A percentile compares a stretch with the other conserved stretches of the same genome.
Evolutionary conservation across 2,329 filamentous ascomycete genomes (phyloP).

Genomic region (Calonectria honghensis): DNA sequence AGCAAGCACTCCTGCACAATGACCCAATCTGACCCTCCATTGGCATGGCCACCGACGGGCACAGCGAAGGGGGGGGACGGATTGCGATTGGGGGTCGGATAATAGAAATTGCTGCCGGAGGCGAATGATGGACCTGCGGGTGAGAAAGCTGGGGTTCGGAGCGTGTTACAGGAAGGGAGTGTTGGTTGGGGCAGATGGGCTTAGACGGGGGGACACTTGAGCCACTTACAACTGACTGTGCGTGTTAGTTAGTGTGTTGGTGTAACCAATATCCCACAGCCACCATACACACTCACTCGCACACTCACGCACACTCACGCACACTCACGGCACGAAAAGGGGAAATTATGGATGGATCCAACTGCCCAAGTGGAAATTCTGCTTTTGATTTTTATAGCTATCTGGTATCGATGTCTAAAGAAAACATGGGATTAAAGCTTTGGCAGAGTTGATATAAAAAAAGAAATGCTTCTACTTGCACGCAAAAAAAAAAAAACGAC

Average conservation of each 20-base stretch:
- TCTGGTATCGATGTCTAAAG: not conserved
- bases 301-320: not conserved
- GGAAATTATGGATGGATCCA: not conserved
- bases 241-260: not conserved
- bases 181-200: not conserved
- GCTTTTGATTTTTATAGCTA: constrained; percentile 5
- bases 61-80: no score
- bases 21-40: not conserved
- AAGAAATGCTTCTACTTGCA: not conserved
- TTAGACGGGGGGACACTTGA: not conserved
- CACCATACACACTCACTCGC: not conserved
- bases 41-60: not conserved
- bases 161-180: not conserved
- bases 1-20: not conserved
- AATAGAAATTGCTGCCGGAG: constrained; percentile 10
- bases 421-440: not conserved
- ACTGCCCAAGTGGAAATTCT: not conserved
- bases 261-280: not conserved
- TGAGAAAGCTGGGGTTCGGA: not conserved
- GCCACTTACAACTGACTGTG: not conserved
- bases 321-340: not conserved
- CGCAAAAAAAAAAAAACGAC: not conserved
- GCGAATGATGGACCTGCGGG: not conserved
- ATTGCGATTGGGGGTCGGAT: not conserved
- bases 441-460: constrained; percentile 10